A percentile compares a stretch with the other conserved stretches of the same genome.
These are phyloP conservation scores for Trametes polyzona DNA, from an alignment of 1,284 basidiomycete genomes.

Conservation along the genomic window DNA sequence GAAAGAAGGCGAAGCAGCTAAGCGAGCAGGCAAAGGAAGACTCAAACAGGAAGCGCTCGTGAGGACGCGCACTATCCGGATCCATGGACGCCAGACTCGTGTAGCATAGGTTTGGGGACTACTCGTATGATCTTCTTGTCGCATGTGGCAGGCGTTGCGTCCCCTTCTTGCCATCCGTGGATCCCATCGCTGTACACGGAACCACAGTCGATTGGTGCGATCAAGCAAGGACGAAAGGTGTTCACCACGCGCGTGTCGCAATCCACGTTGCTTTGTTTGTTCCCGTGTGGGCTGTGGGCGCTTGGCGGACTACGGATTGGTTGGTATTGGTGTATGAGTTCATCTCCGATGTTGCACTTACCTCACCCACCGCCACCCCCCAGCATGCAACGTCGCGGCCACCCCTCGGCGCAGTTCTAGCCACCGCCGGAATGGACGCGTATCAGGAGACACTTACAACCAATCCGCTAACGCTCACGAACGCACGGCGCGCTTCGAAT, in stretches of 20 bases:
- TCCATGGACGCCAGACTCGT: not conserved
- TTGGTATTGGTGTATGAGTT: no score
- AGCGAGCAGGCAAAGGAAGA: conserved; percentile 34
- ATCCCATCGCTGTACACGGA: not conserved
- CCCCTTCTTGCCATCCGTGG: not conserved
- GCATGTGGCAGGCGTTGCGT: no score
- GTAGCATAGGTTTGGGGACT: not conserved
- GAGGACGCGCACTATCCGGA: not conserved
- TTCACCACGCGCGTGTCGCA: no score
- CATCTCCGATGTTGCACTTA: no score
- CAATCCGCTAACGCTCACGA: not conserved
- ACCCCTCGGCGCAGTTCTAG: not conserved
- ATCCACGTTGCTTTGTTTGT: no score
- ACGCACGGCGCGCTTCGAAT: no score
- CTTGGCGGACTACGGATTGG: no score
- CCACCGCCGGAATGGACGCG: not conserved
- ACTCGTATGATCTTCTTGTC: no score
- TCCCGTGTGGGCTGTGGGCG: not conserved
- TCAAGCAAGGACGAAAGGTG: no score
- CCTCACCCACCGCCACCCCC: not conserved
- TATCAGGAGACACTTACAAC: not conserved
- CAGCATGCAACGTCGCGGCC: not conserved
- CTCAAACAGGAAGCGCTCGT: conserved; percentile 26
- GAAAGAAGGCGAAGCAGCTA: conserved; percentile 39
- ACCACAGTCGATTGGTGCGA: not conserved